Percentiles rank a stretch among this genome's conserved stretches.
phyloP scores from a whole-genome alignment of 2,329 filamentous ascomycete genomes.

The Setomelanomma holmii region DNA sequence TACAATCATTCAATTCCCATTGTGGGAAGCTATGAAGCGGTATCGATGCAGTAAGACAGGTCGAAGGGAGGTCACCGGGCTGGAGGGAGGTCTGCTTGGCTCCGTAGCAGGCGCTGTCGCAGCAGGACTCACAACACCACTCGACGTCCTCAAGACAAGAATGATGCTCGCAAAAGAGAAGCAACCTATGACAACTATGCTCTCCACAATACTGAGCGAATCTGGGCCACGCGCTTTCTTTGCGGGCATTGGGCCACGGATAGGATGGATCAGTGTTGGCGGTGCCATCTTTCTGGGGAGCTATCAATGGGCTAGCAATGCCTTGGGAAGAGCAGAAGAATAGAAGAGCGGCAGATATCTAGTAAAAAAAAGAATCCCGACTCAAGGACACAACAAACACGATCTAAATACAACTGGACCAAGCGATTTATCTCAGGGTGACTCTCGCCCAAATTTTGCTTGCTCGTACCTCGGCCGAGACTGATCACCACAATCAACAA shows the following conservation, averaged over 20 bases:
- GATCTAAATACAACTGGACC: no score
- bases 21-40: constrained; percentile 92
- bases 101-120: constrained; percentile 84
- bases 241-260: constrained; percentile 77
- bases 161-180: constrained; percentile 86
- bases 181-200: constrained; percentile 65
- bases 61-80: constrained; percentile 66
- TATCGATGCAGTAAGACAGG: constrained; percentile 61
- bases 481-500: no score
- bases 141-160: constrained; percentile 96
- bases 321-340: constrained; percentile 59
- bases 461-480: no score
- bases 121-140: constrained; percentile 85
- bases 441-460: no score
- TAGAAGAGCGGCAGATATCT: constrained; percentile 1
- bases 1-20: constrained; percentile 93
- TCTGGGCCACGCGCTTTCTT: constrained; percentile 75
- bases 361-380: background rate
- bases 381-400: no score
- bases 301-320: constrained; percentile 88
- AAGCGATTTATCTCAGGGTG: no score
- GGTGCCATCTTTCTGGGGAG: constrained; percentile 94
- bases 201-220: constrained; percentile 69
- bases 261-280: constrained; percentile 94
- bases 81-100: constrained; percentile 85